Evolutionary conservation across 1,139 yeast species (phyloP), one percentile per base, ranked within the genome.

Genomic region (Meyerozyma guilliermondii): DNA sequence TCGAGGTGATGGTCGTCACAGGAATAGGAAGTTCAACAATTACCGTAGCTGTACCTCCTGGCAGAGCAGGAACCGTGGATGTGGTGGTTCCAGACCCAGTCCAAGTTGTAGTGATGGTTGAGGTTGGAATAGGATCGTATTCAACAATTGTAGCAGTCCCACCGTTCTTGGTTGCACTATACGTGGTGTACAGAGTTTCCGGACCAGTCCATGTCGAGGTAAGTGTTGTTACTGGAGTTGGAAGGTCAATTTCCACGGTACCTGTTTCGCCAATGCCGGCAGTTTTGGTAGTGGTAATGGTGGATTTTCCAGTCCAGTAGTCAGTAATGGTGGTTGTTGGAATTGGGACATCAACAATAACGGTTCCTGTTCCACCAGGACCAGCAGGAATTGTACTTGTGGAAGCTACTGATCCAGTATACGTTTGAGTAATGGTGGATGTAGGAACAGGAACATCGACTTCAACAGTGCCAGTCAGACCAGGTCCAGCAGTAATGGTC

Each of bases 161-260:
- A 11, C 53, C 55, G 9, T 37, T 39, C 11, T 39, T n/a, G 45
- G 36, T 7, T 41, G 41, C 64, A 8, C 59, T 51, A 50, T 54
- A 58, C 22, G 68, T 63, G 4, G 35, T 36, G 1, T 68, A 63
- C 7, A 52, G 44, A 10, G 53, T 41, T 5, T 50, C 49, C 4
- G 57, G 52, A 2, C 41, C 60, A 17, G 49, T 46, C 39, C 65
- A 66, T 41, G 49, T 52, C 3, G 57, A 9, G 10, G 43, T 47
- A n/a, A 40, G 35, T 2, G 49, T 44, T 17, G 39, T 38, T 1
- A 46, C 41, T 18, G 55, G 53, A 23, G 46, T 45, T 14, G 59
- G 59, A 7, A 47, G 46, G 11, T 40, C 41, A 11, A 46, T 46
- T 9, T 38, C 39, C 6, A 50, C 49, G 5, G 56, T 54, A 5